phyloP scores from a whole-genome alignment of 495 filamentous ascomycete genomes.

The Haplographium delicatum region DNA sequence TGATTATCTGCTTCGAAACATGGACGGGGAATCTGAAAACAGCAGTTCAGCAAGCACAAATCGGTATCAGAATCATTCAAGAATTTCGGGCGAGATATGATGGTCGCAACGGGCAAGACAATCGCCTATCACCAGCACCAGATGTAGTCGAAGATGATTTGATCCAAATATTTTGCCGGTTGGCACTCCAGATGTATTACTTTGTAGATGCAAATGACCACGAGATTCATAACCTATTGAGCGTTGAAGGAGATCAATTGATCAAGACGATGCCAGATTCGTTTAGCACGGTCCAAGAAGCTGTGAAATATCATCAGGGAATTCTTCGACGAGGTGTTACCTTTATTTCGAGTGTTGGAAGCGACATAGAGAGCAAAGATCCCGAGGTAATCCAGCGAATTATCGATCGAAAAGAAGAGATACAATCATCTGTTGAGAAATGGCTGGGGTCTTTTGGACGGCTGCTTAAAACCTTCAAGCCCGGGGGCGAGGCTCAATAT shows the following conservation, averaged over 20 bases:
- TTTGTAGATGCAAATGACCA: background rate
- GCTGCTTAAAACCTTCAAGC: background rate
- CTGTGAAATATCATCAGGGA: background rate
- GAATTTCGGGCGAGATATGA: background rate
- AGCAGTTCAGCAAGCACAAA: background rate
- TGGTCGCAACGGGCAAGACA: background rate
- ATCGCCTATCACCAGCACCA: background rate
- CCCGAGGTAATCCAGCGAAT: background rate
- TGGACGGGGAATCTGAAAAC: background rate
- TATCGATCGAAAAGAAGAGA: background rate
- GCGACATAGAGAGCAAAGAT: background rate
- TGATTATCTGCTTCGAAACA: background rate
- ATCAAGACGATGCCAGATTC: background rate
- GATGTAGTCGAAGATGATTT: background rate
- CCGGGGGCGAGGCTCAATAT: too few relatives aligned
- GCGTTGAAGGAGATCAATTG: background rate
- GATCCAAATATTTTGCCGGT: background rate
- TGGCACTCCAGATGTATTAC: background rate
- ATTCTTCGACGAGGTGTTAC: background rate
- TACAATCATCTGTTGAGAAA: background rate
- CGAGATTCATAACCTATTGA: too few relatives aligned
- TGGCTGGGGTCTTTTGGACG: background rate
- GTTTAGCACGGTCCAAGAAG: background rate
- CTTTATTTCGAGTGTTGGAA: background rate
- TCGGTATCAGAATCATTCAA: background rate